A percentile compares a stretch with the other conserved stretches of the same genome.
Evolutionary conservation across 2,329 filamentous ascomycete genomes (phyloP).

Genomic region (Trichoderma koningii): DNA sequence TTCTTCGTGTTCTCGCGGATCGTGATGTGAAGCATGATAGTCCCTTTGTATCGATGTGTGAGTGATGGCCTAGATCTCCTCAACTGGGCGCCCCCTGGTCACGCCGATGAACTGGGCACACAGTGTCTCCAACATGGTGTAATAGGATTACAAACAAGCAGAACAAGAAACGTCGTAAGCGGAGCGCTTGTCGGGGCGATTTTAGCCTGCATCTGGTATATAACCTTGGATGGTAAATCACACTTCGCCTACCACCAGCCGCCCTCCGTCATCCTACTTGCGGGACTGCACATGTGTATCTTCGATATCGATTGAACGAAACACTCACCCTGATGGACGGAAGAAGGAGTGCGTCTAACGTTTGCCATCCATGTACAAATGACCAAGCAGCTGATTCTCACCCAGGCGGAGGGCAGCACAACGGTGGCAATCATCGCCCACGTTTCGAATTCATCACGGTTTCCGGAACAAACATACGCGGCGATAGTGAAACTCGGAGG

Average conservation of each 20-base stretch:
- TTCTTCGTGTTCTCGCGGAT: too few species aligned
- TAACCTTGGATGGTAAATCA: too few species aligned
- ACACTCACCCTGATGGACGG: background rate
- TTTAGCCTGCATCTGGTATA: conserved; percentile 1
- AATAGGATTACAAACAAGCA: background rate
- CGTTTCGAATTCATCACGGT: conserved; percentile 20
- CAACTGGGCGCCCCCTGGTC: background rate
- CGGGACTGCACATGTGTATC: background rate
- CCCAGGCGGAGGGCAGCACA: background rate
- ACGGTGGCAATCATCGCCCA: background rate
- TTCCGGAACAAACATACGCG: conserved; percentile 16
- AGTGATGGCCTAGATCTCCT: too few species aligned
- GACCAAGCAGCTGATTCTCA: background rate
- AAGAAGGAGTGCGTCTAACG: background rate
- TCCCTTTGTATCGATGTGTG: background rate
- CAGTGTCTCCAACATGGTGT: background rate
- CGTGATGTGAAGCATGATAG: background rate
- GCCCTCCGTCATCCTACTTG: background rate
- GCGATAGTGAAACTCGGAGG: conserved; percentile 15
- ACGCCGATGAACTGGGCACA: background rate
- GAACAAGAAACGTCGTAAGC: background rate
- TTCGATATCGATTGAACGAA: too few species aligned
- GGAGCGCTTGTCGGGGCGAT: background rate
- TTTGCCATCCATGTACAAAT: too few species aligned
- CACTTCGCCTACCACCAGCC: background rate